Evolutionary conservation across 805 yeast species (phyloP), one percentile per base, ranked within the genome.

Genomic region (Spathaspora passalidarum): DNA sequence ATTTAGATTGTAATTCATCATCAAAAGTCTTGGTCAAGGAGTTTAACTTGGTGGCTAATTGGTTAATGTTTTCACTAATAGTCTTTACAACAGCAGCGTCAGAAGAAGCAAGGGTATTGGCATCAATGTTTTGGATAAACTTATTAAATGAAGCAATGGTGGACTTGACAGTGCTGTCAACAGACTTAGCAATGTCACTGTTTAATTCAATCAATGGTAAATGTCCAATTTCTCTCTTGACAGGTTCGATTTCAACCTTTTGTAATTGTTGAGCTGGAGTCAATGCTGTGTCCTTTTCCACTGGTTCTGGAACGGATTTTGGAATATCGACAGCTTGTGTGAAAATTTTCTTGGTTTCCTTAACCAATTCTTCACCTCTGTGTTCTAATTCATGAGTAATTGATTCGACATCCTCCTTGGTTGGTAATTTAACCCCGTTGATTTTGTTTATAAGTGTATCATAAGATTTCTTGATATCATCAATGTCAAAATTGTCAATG

Each of bases 241-340:
- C 62, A 18, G 65, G 54, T 50, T 68, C 75, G 21, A 66, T 44
- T 44, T 63, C 72, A 4, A 67, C 73, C 48, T 62, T 68, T 49
- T 68, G 74, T 49, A 71, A 65, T 51, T 71, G 76, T 47, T 70
- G 63, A 10, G 66, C 73, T 25, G 76, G 76, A 11, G 69, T 65
- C 20, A 54, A 46, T 34, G 51, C 50, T 16, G 48, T 43, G 8
- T 43, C 49, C 2, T 45, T 23, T 29, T 29, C 34, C 16, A 11
- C 13, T 19, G 36, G 21, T 2, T 39, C 21, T 9, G 44, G 21
- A 21, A 32, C 41, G 6, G 32, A 40, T 36, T 23, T 38, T 14
- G 35, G 45, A 37, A 29, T 6, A 29, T 29, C 34, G 6, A 29
- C 34, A 8, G 14, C 42, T 37, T 17, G 29, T 32, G 10, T 38